Percentiles rank a stretch among this genome's conserved stretches.
These are phyloP conservation scores for Sclerotinia nivalis DNA, from an alignment of 2,329 filamentous ascomycete genomes.

Conservation along the genomic window DNA sequence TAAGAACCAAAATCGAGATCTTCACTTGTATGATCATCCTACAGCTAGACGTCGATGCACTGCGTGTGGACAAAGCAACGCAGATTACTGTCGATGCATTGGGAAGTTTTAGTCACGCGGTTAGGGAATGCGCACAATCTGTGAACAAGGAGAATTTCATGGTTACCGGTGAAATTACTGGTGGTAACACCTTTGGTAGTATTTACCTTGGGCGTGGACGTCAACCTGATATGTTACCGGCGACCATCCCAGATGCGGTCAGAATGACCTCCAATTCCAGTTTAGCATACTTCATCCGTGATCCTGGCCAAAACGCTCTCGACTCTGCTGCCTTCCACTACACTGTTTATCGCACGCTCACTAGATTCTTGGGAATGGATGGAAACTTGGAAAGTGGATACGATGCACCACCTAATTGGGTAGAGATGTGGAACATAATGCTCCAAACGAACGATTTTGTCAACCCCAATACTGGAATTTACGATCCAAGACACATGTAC, in stretches of 20 bases:
- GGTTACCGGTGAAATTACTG: slow-evolving; percentile 63
- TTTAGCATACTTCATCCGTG: slow-evolving; percentile 53
- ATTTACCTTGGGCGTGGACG: slow-evolving; percentile 64
- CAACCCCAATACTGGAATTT: slow-evolving; percentile 60
- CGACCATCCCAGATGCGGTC: slow-evolving; percentile 51
- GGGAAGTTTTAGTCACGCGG: slow-evolving; percentile 56
- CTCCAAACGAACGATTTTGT: slow-evolving; percentile 59
- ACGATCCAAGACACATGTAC: slow-evolving; percentile 65
- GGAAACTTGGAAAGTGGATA: slow-evolving; percentile 56
- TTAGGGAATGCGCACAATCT: slow-evolving; percentile 57
- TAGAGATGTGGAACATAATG: slow-evolving; percentile 55
- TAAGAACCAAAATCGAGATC: slow-evolving; percentile 56
- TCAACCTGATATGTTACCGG: slow-evolving; percentile 54
- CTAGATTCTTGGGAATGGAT: slow-evolving; percentile 59
- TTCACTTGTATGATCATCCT: slow-evolving; percentile 65
- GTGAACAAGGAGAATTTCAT: slow-evolving; percentile 65
- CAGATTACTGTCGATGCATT: slow-evolving; percentile 63
- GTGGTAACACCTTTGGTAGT: slow-evolving; percentile 60
- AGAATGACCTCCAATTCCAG: slow-evolving; percentile 48
- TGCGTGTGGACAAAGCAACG: slow-evolving; percentile 66
- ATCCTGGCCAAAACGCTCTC: slow-evolving; percentile 53
- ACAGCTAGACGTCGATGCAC: slow-evolving; percentile 66
- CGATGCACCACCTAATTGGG: slow-evolving; percentile 55
- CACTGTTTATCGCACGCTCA: slow-evolving; percentile 62
- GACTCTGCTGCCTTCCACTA: slow-evolving; percentile 65